phyloP scores from a whole-genome alignment of 176 grass and related monocot genomes.

The Aegilops speltoides region DNA sequence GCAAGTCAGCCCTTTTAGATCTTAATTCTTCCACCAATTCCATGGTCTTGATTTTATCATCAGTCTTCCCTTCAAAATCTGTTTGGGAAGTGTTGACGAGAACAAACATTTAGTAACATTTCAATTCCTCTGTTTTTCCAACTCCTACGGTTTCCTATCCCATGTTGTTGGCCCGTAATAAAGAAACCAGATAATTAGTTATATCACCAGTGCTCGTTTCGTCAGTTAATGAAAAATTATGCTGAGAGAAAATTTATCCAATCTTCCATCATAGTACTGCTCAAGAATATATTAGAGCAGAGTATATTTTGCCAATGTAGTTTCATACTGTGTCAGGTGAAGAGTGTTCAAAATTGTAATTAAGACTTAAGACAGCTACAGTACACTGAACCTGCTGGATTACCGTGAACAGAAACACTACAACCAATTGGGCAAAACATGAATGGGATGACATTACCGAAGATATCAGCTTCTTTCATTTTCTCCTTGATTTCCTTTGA shows the following conservation, averaged over 20 bases:
- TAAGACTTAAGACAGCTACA: not conserved
- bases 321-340: slow-evolving; percentile 4
- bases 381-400: not conserved
- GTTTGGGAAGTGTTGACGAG: slow-evolving; percentile 11
- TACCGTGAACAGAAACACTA: not conserved
- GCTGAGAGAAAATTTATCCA: not conserved
- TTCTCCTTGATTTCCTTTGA: slow-evolving; percentile 95
- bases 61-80: slow-evolving; percentile 92
- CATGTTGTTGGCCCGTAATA: not conserved
- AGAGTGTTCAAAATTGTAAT: not conserved
- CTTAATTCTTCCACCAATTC: slow-evolving; percentile 78
- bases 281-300: not conserved
- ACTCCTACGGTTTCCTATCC: not conserved
- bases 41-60: slow-evolving; percentile 74
- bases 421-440: not conserved
- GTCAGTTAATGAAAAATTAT: not conserved
- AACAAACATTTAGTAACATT: slow-evolving; percentile 26
- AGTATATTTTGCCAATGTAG: not conserved
- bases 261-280: not conserved
- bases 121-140: not conserved
- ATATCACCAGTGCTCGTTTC: not conserved
- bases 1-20: slow-evolving; percentile 89
- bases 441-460: slow-evolving; percentile 50
- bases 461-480: slow-evolving; percentile 75
- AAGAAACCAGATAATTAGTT: not conserved